Base-by-base conservation (phyloP, 768 basidiomycete genomes). In the Hygrophoropsis aurantiaca region DNA sequence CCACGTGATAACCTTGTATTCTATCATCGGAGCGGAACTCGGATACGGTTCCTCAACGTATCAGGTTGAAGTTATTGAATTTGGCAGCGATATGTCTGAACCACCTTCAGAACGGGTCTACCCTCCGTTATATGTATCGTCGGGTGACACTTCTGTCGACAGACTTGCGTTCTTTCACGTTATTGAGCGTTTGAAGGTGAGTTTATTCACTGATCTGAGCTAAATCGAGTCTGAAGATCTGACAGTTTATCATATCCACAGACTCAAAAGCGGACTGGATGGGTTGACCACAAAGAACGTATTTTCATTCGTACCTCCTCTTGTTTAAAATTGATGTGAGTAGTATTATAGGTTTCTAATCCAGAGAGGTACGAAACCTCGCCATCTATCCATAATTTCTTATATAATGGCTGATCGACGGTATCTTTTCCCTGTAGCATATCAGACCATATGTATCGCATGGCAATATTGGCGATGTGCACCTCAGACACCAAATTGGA, bases 261-360 rank as follows among this genome's bases (percentile, higher is more conserved):
- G 93, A 94, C 89, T 0, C 93, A 97, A 61, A 95, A 94, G 64
- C 80, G 95, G 8, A 97, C 94, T 0, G 95, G 95, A 51, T 99
- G 94, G 95, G 79, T 94, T 25, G 78, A 94, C 55, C 78, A 92
- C 58, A 78, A 87, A 47, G 78, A 20, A 41, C 34, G 51, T 44
- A 19, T 21, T 44, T 13, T n/a, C 16, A 52, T 15, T 44, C 47
- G 23, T 44, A 36, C 47, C 20, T 53, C 19, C 30, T 25, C 3
- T 37, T 38, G 13, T 11, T 5, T 19, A 3, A 11, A 34, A 37
- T n/a, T 15, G 9, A 24, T 15, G 5, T 40, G 20, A 35, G 5
- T 30, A 15, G 30, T 11, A 50, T 32, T 33, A 21, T 61, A 94
- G 92, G 81, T 94, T n/a, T 80, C 83, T 15, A 77, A 79, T 51